Evolutionary conservation across 345 rosid genomes (phyloP).

Genomic region (Mangifera indica): DNA sequence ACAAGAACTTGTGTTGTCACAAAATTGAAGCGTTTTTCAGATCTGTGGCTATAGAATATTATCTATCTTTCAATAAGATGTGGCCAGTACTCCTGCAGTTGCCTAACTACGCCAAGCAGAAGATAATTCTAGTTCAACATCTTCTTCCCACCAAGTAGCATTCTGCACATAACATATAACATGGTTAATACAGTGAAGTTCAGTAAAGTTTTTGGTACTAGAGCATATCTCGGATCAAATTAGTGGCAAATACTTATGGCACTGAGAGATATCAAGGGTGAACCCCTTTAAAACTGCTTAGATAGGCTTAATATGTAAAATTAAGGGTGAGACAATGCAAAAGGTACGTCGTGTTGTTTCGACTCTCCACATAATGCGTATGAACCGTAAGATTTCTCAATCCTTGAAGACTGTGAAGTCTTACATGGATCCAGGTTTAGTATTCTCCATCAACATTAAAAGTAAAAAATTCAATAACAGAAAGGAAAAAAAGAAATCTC

Average conservation of each 20-base stretch:
- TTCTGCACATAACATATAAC: conserved; percentile 40
- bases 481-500: no score
- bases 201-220: background rate
- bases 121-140: conserved; percentile 69
- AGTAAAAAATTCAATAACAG: no score
- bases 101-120: conserved; percentile 81
- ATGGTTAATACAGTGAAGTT: conserved; percentile 7
- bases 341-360: no score
- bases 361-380: no score
- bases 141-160: conserved; percentile 99
- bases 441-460: no score
- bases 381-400: no score
- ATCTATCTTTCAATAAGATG: background rate
- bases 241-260: background rate
- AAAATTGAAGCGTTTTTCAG: background rate
- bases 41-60: no score
- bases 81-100: background rate
- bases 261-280: background rate
- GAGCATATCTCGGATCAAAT: background rate
- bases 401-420: no score
- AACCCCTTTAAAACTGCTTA: background rate
- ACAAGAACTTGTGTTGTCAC: background rate
- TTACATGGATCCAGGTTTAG: no score
- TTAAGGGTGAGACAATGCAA: no score
- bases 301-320: background rate